These are phyloP conservation scores for Porpolomopsis calyptriformis DNA, from an alignment of 768 basidiomycete genomes.

Conservation along the genomic window DNA sequence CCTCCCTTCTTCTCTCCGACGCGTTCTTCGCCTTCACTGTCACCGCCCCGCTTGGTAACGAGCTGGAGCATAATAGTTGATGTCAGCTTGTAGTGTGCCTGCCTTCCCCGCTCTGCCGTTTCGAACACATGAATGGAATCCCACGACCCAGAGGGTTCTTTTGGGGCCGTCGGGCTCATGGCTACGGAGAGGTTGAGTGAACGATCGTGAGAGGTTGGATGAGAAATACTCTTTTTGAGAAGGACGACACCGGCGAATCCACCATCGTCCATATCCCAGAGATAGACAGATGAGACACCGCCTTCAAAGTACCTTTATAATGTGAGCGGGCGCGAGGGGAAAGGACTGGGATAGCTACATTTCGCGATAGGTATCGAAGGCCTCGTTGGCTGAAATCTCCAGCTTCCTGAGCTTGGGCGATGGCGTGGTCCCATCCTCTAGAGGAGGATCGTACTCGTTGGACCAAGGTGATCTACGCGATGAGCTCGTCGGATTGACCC, in stretches of 20 bases:
- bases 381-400: slow-evolving; percentile 89
- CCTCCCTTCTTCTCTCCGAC: slow-evolving; percentile 14
- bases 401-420: slow-evolving; percentile 78
- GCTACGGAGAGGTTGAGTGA: slow-evolving; percentile 26
- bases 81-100: slow-evolving; percentile 94
- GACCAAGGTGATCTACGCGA: slow-evolving; percentile 87
- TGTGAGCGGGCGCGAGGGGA: background rate
- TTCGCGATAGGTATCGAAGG: slow-evolving; percentile 95
- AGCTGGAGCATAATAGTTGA: slow-evolving; percentile 96
- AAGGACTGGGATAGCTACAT: slow-evolving; percentile 40
- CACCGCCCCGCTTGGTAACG: slow-evolving; percentile 39
- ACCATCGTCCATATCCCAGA: slow-evolving; percentile 96
- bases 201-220: background rate
- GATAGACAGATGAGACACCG: slow-evolving; percentile 92
- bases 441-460: slow-evolving; percentile 85
- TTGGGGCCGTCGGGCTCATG: slow-evolving; percentile 42
- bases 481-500: background rate
- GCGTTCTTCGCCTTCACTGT: slow-evolving; percentile 20
- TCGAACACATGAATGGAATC: slow-evolving; percentile 99
- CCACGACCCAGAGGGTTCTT: slow-evolving; percentile 81
- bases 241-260: slow-evolving; percentile 95
- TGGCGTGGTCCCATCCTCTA: slow-evolving; percentile 84
- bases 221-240: slow-evolving; percentile 74
- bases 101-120: slow-evolving; percentile 78
- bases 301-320: slow-evolving; percentile 83